Evolutionary conservation across 2,329 filamentous ascomycete genomes (phyloP), one percentile per base, ranked within the genome.

Genomic region (Ciborinia camelliae): DNA sequence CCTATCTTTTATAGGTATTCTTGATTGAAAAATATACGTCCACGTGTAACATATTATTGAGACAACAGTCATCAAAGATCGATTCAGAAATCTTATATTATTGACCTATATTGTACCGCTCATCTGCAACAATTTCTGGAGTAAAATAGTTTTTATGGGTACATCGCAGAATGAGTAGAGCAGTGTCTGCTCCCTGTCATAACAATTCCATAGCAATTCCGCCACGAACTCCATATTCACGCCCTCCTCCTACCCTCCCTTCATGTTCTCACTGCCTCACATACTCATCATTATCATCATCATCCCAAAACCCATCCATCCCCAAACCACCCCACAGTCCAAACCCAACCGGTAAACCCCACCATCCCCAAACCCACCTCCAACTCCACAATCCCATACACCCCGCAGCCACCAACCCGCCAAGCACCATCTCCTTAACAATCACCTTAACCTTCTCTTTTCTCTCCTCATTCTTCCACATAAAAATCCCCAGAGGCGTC

Each of bases 291-390:
- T 14, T 18, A 39, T 28, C 28, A 4, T 43, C 37, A 7, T 32
- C 32, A 1, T 32, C 54, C 39, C 26, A 48, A 14, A 57, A n/a
- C 8, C 20, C 39, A 0, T 30, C 37, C 59, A 51, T 30, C 23
- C 15, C 32, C 15, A 54, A 32, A 12, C 26, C 10, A 6, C 37
- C 48, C 59, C 59, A 53, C 9, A 41, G 12, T 20, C 37, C 47
- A 28, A 62, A 45, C 37, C 59, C 59, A 6, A 41, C n/a, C 4
- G 48, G 48, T 14, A 62, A n/a, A 26, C 28, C 59, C 47, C 37
- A 39, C 48, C 48, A 53, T 12, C 59, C 59, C 59, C 59, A 62
- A 30, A 54, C 59, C 37, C 59, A 47, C 48, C 48, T 53, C 26
- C 14, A 18, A 14, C 14, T 62, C 48, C 59, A 62, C 59, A 62